A percentile compares a stretch with the other conserved stretches of the same genome.
phyloP scores from a whole-genome alignment of 306 rosid species.

The Dalbergia oliveri region DNA sequence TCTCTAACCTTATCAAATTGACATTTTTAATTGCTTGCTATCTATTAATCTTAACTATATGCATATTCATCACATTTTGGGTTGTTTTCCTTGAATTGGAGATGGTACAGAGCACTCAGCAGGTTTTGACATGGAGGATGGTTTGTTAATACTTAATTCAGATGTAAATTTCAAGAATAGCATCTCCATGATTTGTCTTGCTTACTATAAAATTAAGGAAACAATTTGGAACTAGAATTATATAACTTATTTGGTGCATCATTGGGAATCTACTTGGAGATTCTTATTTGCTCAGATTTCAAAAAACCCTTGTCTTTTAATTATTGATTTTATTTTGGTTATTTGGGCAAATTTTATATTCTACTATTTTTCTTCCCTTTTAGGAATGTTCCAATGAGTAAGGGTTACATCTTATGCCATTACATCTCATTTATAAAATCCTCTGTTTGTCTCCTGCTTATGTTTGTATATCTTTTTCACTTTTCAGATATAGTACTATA shows the following conservation, averaged over 20 bases:
- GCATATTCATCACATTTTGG: too few species aligned
- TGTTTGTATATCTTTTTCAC: constrained; percentile 34
- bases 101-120: too few species aligned
- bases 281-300: constrained; percentile 23
- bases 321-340: constrained; percentile 11
- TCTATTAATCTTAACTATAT: not conserved
- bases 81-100: too few species aligned
- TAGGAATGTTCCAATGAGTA: constrained; percentile 26
- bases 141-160: not conserved
- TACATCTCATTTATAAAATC: constrained; percentile 23
- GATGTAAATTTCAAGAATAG: not conserved
- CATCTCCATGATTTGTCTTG: not conserved
- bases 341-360: constrained; percentile 13
- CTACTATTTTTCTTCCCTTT: constrained; percentile 5
- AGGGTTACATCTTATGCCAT: constrained; percentile 1
- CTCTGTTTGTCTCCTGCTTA: constrained; percentile 11
- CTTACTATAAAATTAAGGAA: not conserved
- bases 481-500: constrained; percentile 84
- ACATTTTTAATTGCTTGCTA: not conserved
- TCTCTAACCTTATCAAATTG: not conserved
- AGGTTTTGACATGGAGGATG: not conserved
- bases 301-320: not conserved
- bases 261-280: not conserved
- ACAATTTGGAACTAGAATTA: constrained; percentile 25
- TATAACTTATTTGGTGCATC: not conserved